Conservation (phyloP, 805 yeast species). For the Candida nonsorbophila region DNA sequence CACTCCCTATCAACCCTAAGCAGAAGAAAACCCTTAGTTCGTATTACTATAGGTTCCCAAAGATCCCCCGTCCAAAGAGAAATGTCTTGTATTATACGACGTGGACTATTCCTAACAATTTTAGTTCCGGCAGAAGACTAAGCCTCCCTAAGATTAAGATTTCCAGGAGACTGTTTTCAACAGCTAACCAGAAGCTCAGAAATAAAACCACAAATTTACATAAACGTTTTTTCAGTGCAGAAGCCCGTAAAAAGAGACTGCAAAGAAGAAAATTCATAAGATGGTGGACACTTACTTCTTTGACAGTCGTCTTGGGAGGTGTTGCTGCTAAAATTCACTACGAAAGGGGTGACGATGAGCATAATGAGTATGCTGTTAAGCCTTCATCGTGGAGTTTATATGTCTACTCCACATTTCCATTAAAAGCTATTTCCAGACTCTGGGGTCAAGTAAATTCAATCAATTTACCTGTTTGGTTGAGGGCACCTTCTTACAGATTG, state of each 20-base stretch:
- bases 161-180: slow-evolving; percentile 27
- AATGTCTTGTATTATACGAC: slow-evolving; percentile 47
- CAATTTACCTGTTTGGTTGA: slow-evolving; percentile 80
- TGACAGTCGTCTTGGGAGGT: slow-evolving; percentile 49
- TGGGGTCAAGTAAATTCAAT: slow-evolving; percentile 92
- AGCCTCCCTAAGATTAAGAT: slow-evolving; percentile 16
- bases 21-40: slow-evolving; percentile 16
- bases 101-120: slow-evolving; percentile 28
- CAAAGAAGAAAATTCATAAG: slow-evolving; percentile 37
- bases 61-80: slow-evolving; percentile 53
- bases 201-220: slow-evolving; percentile 31
- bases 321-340: slow-evolving; percentile 44
- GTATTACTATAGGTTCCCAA: slow-evolving; percentile 42
- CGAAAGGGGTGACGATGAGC: slow-evolving; percentile 27
- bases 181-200: slow-evolving; percentile 31
- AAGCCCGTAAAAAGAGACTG: slow-evolving; percentile 34
- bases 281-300: slow-evolving; percentile 53
- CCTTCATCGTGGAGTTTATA: slow-evolving; percentile 88
- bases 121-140: slow-evolving; percentile 8
- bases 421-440: slow-evolving; percentile 82
- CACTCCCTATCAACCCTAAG: slow-evolving; percentile 9
- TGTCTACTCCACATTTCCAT: slow-evolving; percentile 84
- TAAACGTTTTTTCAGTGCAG: slow-evolving; percentile 36
- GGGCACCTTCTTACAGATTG: slow-evolving; percentile 74
- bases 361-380: slow-evolving; percentile 39